Percentiles rank a stretch among this genome's conserved stretches.
Conservation (phyloP, 441 rosid genomes). For the Syzygium malaccense region DNA sequence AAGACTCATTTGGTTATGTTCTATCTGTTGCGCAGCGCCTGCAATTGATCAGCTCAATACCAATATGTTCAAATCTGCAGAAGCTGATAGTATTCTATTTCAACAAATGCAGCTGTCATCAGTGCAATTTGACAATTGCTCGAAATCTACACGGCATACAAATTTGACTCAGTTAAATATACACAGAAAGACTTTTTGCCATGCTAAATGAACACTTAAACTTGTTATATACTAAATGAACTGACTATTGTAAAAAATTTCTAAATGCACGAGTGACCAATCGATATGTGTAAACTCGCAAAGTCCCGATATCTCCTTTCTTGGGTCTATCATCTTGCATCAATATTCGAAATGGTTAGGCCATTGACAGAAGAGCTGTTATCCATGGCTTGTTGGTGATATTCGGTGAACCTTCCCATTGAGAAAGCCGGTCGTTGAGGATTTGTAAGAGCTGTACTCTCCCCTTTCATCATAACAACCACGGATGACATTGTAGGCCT, state of each 20-base stretch:
- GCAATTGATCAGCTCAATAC: background rate
- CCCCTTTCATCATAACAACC: background rate
- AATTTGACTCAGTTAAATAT: background rate
- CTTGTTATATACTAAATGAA: background rate
- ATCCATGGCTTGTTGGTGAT: background rate
- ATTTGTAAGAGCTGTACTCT: background rate
- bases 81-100: background rate
- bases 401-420: background rate
- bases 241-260: background rate
- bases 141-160: background rate
- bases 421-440: background rate
- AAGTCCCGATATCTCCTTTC: background rate
- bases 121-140: background rate
- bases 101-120: background rate
- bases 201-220: background rate
- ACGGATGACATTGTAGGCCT: background rate
- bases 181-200: background rate
- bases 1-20: background rate
- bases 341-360: background rate
- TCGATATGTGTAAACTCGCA: background rate
- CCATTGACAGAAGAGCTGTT: background rate
- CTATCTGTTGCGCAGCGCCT: background rate
- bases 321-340: background rate
- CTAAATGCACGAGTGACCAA: background rate
- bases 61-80: background rate